Evolutionary conservation across 2,329 filamentous ascomycete species (phyloP), one percentile per base, ranked within the genome.

Genomic region (Aspergillus floridensis): DNA sequence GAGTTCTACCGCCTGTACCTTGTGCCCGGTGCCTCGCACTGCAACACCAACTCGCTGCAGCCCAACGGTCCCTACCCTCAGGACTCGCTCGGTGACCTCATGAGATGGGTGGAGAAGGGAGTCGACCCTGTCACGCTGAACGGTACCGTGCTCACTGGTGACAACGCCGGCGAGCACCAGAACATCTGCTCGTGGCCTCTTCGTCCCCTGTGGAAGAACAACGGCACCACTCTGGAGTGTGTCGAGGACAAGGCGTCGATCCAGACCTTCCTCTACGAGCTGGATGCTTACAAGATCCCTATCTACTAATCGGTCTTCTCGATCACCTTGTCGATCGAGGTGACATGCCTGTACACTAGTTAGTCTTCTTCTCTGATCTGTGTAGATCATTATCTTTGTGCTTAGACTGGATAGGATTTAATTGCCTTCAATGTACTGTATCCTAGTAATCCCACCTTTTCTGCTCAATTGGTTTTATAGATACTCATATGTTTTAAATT

Each of bases 1-100:
- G 79, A 82, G n/a, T 86, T 81, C 76, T 86, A 85, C 70, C 78
- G 80, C 53, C 74, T 86, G 41, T 85, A 80, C 70, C 76, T 84
- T 0, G 68, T 86, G 22, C 82, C 83, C 0, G 82, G 82, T 22
- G 83, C 79, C 0, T 81, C 74, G 0, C 83, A 84, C 71, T 86
- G 83, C 63, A 70, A 74, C 0, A 66, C 72, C 35, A 84, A 82
- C 70, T 59, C 69, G 2, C 69, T 77, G 1, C 78, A 81, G 71
- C 79, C 79, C 22, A 54, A 54, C 0, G 78, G 76, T 0, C 76
- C 77, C 0, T 81, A 75, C 65, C 80, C 79, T 1, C 70, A 80
- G 67, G 76, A 76, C 16, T 82, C 80, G 61, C 71, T 82, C 61
- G 72, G 75, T 61, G 74, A 68, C 1, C 70, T 82, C 63, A 80